Base-by-base conservation (phyloP, 2,329 filamentous ascomycete genomes). In the Penicillium sp. region DNA sequence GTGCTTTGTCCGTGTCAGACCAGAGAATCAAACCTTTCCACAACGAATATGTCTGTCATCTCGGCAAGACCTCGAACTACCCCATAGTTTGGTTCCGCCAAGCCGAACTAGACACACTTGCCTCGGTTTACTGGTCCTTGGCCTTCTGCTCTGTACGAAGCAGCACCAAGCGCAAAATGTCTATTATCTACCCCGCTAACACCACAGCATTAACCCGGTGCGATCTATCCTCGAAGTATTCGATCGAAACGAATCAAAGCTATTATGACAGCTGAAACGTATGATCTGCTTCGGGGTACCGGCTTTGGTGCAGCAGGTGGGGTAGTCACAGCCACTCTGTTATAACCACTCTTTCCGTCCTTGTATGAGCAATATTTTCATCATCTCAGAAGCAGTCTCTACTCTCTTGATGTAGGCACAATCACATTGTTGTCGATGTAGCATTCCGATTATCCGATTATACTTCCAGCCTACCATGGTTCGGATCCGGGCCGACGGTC, bases 381-480 rank as follows among this genome's bases (percentile, higher is more conserved):
- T 18, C 18, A 2, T 18, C 18, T 18, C 2, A 18, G 18, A 18
- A 18, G 18, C 18, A 18, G 18, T 18, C 18, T 18, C 18, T 18
- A 18, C 18, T 18, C 18, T 18, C 18, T 18, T 18, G 18, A 18
- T 18, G 18, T 18, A 18, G 18, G 18, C 18, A 18, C 18, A 18
- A 18, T 18, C 18, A 18, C 18, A 18, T 18, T 18, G 18, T 18
- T 18, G 18, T 18, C 18, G 18, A 18, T 18, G 18, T 18, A 18
- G 18, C 18, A 18, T 18, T 18, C 18, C 2, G 18, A 18, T 18
- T 18, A 18, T 18, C 18, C 18, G 18, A 18, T 18, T 18, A 18
- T 18, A 11, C 3, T 27, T 48, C 34, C 10, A 11, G 18, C 8
- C 11, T 53, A 49, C 50, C 44, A 29, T 53, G 50, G 50, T 49